Percentiles rank a stretch among this genome's conserved stretches.
These are phyloP conservation scores for Martiniozyma asiatica DNA, from an alignment of 1,139 yeast genomes.

Conservation along the genomic window DNA sequence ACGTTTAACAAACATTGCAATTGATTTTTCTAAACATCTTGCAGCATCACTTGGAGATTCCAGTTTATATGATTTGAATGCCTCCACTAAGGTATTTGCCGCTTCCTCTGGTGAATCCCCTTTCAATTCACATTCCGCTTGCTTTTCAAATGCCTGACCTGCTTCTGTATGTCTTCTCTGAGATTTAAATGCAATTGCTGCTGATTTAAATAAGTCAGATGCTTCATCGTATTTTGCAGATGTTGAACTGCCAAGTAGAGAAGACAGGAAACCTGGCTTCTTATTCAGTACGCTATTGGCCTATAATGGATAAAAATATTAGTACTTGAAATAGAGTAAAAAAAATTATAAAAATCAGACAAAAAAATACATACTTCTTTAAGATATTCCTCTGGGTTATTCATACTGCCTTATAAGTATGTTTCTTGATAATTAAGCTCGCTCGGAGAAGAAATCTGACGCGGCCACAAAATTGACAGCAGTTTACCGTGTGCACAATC, in stretches of 20 bases:
- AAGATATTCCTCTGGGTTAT: slow-evolving; percentile 23
- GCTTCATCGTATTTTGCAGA: slow-evolving; percentile 77
- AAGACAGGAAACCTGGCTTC: slow-evolving; percentile 55
- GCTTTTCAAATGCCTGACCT: slow-evolving; percentile 74
- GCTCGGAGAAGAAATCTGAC: too few relatives aligned
- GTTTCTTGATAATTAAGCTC: too few relatives aligned
- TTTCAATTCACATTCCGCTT: slow-evolving; percentile 67
- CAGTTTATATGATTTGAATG: slow-evolving; percentile 73
- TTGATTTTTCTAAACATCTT: slow-evolving; percentile 62
- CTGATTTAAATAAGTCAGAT: slow-evolving; percentile 77
- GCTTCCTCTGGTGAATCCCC: slow-evolving; percentile 83
- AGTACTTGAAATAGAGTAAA: slow-evolving; percentile 5
- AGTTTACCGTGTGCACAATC: too few relatives aligned
- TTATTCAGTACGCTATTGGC: slow-evolving; percentile 65
- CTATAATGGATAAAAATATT: slow-evolving; percentile 22
- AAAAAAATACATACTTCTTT: slow-evolving; percentile 18
- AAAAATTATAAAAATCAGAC: neutral
- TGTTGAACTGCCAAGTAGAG: slow-evolving; percentile 59
- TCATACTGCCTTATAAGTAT: slow-evolving; percentile 12
- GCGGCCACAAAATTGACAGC: too few relatives aligned
- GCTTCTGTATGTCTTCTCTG: slow-evolving; percentile 58
- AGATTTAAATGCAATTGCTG: slow-evolving; percentile 77
- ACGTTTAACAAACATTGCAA: slow-evolving; percentile 70
- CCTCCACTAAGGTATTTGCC: slow-evolving; percentile 82
- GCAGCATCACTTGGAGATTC: slow-evolving; percentile 72